A percentile compares a stretch with the other conserved stretches of the same genome.
These are phyloP conservation scores for Chaetomium sp. DNA, from an alignment of 2,329 filamentous ascomycete species.

Conservation along the genomic window DNA sequence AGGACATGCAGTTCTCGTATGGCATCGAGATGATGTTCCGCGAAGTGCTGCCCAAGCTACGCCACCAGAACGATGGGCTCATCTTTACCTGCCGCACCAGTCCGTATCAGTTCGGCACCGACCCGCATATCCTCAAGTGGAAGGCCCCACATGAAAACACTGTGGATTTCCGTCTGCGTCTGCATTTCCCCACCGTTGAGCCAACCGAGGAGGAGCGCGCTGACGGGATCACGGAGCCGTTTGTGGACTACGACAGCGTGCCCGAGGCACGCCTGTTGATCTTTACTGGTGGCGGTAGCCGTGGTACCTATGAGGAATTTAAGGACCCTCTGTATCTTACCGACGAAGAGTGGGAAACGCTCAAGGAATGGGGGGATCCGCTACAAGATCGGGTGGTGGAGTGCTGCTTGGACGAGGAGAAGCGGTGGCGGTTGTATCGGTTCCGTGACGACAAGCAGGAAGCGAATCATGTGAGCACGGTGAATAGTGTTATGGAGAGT, in stretches of 20 bases:
- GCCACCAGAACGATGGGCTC: slow-evolving; percentile 91
- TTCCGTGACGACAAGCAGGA: slow-evolving; percentile 91
- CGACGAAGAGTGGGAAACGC: slow-evolving; percentile 71
- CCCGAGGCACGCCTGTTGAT: slow-evolving; percentile 69
- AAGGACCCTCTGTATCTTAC: slow-evolving; percentile 59
- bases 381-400: slow-evolving; percentile 87
- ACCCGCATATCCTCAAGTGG: slow-evolving; percentile 94
- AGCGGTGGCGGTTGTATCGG: slow-evolving; percentile 77
- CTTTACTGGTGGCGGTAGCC: slow-evolving; percentile 53
- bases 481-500: slow-evolving; percentile 80
- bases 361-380: slow-evolving; percentile 68
- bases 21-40: slow-evolving; percentile 89
- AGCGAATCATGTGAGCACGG: slow-evolving; percentile 80
- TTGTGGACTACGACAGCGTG: slow-evolving; percentile 71
- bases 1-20: slow-evolving; percentile 84
- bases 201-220: slow-evolving; percentile 61
- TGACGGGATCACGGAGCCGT: slow-evolving; percentile 57
- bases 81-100: slow-evolving; percentile 95
- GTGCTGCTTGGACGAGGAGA: slow-evolving; percentile 70
- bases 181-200: slow-evolving; percentile 68
- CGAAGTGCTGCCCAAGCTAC: slow-evolving; percentile 72
- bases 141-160: slow-evolving; percentile 95
- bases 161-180: slow-evolving; percentile 77
- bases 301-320: slow-evolving; percentile 57
- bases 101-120: slow-evolving; percentile 82